Base-by-base conservation (phyloP, 192 early-diverging fungal genomes). In the Borealophlyctis nickersoniae region DNA sequence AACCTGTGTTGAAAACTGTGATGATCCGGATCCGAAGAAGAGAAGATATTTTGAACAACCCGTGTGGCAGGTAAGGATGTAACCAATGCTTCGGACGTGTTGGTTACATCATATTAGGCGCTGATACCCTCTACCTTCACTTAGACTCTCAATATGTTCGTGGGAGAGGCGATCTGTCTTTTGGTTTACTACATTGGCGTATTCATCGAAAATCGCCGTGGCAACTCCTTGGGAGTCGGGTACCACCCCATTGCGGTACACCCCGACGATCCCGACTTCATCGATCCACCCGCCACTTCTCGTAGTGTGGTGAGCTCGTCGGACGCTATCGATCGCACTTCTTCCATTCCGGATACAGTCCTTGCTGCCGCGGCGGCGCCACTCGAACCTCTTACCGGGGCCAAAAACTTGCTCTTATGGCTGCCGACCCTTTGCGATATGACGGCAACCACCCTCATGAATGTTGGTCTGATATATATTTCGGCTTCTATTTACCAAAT, bases 91-190 rank as follows among this genome's bases (percentile, higher is more conserved):
- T n/a, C n/a, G n/a, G n/a, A n/a, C n/a, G n/a, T n/a, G n/a, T n/a
- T n/a, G n/a, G n/a, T n/a, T n/a, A n/a, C n/a, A n/a, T n/a, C n/a
- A n/a, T n/a, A n/a, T n/a, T n/a, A n/a, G n/a, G n/a, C n/a, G n/a
- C n/a, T n/a, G n/a, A n/a, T n/a, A n/a, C n/a, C n/a, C n/a, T n/a
- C n/a, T n/a, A n/a, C n/a, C n/a, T n/a, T n/a, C n/a, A n/a, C n/a
- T n/a, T n/a, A n/a, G 71, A 97, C 96, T 26, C 79, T 98, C 53
- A 94, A 91, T 60, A 98, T 98, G 96, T 98, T 96, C 73, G 71
- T 92, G 35, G 96, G 96, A 54, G 96, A 98, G 71, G 82, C 84
- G 49, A 73, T 91, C 29, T 89, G 95, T 71, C 73, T 96, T 33
- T 72, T 83, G 11, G 78, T 86, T 54, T 79, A 88, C 71, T 88